phyloP scores from a whole-genome alignment of 495 filamentous ascomycete genomes.

The Penicillium lagena region DNA sequence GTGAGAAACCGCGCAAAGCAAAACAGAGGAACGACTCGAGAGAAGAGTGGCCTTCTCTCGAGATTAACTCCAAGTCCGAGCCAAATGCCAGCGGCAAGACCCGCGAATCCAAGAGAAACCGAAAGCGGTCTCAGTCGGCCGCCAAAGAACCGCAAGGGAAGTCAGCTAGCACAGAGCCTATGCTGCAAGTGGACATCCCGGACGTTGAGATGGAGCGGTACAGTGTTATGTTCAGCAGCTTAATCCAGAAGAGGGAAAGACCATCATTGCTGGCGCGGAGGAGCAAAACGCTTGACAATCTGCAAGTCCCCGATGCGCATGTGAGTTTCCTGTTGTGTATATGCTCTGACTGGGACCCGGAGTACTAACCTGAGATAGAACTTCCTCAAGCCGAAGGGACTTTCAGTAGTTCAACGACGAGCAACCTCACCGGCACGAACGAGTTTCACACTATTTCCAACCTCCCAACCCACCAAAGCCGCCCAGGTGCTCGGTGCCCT shows the following conservation, averaged over 20 bases:
- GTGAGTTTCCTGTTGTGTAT: conserved; percentile 9
- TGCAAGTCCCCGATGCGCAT: conserved; percentile 41
- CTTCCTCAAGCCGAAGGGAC: conserved; percentile 12
- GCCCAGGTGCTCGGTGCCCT: conserved; percentile 20
- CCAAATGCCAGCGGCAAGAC: background rate
- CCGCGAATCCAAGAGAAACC: conserved; percentile 2
- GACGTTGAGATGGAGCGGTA: conserved; percentile 78
- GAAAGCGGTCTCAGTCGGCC: conserved; percentile 12
- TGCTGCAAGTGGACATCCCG: conserved; percentile 77
- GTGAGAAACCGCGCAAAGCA: background rate
- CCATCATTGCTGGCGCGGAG: conserved; percentile 55
- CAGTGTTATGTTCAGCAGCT: conserved; percentile 85
- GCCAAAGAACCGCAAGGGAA: conserved; percentile 10
- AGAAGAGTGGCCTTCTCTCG: conserved; percentile 29
- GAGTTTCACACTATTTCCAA: conserved; percentile 59
- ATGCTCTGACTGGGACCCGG: background rate
- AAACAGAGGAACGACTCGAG: conserved; percentile 5
- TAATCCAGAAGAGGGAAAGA: conserved; percentile 48
- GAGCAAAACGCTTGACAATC: conserved; percentile 61
- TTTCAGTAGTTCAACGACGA: conserved; percentile 34
- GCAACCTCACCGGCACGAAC: conserved; percentile 55
- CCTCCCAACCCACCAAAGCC: conserved; percentile 35
- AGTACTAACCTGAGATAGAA: conserved; percentile 4
- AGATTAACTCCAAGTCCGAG: conserved; percentile 5
- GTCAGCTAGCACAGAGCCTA: conserved; percentile 3